Evolutionary conservation across 2,329 filamentous ascomycete genomes (phyloP), one percentile per base, ranked within the genome.

Genomic region (Alternaria brassicae): DNA sequence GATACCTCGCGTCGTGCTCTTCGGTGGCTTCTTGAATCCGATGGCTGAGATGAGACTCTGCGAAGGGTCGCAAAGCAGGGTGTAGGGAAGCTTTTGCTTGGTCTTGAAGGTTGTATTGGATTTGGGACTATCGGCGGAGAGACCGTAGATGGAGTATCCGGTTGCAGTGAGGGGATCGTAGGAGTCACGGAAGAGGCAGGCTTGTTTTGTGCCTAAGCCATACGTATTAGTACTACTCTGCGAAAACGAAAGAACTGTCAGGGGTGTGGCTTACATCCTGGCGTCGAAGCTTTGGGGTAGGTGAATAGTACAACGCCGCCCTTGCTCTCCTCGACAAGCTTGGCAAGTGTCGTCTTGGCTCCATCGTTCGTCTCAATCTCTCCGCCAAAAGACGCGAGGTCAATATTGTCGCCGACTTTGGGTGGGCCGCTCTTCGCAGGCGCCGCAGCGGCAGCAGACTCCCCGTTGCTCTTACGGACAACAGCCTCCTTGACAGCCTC

Each of bases 241-340:
- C 23, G n/a, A 10, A 28, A 12, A 10, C 2, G 48, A 28, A 0
- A 7, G 47, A 49, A 21, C 21, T 56, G 41, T 53, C 25, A 40
- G 37, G 19, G 42, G 48, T 36, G 15, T 44, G 9, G 81, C 92
- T 86, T 88, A 97, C 94, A 98, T 63, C 94, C 94, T 36, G 92
- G 92, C 21, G 95, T 99, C 27, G 91, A 95, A 12, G 95, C 95
- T 81, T 91, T 96, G 59, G 95, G 95, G 76, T 98, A 98, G 30
- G 93, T 97, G 79, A 99, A 97, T 28, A 98, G 82, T 32, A 97
- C 92, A 41, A 98, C 90, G 25, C 94, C 95, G 34, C 86, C 84
- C 80, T 91, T 89, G 85, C 93, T 96, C 74, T 90, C 86, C 51
- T 92, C 89, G 48, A 97, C 85, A 23, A 99, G 87, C 69, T 88